Evolutionary conservation across 2,329 filamentous ascomycete genomes (phyloP).

Genomic region (Fusarium papillatum): DNA sequence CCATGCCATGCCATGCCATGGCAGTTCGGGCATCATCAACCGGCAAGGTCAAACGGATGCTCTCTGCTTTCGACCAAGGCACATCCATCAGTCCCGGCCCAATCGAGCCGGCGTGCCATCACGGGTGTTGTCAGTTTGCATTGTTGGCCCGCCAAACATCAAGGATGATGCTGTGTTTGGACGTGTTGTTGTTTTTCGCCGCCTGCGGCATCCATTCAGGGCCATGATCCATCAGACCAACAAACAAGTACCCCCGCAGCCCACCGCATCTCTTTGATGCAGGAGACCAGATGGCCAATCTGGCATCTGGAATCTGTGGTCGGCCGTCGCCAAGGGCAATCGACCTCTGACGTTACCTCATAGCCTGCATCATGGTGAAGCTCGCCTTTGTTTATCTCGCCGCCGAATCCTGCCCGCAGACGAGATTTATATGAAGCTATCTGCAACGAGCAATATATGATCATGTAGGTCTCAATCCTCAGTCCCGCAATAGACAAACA

Average conservation of each 20-base stretch:
- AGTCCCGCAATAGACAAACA: conserved; percentile 1
- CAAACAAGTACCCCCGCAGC: conserved; percentile 6
- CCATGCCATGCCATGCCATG: conserved; percentile 13
- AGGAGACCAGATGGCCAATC: conserved; percentile 33
- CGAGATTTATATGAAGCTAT: conserved; percentile 4
- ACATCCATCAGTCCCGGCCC: conserved; percentile 5
- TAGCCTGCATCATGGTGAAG: neutral
- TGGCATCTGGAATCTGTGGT: conserved; percentile 21
- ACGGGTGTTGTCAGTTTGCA: conserved; percentile 18
- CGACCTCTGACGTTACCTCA: neutral
- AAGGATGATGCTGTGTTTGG: conserved; percentile 27
- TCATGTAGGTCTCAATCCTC: conserved; percentile 5
- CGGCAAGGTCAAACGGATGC: conserved; percentile 31
- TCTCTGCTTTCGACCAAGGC: conserved; percentile 7
- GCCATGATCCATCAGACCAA: neutral
- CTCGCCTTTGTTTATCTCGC: neutral
- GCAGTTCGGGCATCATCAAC: conserved; percentile 30
- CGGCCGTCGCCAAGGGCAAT: conserved; percentile 4
- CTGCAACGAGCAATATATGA: conserved; percentile 6
- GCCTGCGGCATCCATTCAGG: conserved; percentile 5
- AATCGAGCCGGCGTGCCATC: conserved; percentile 6
- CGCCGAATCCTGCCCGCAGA: conserved; percentile 4
- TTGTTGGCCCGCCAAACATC: conserved; percentile 36
- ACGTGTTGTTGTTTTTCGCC: conserved; percentile 29
- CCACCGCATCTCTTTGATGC: conserved; percentile 28